Evolutionary conservation across 345 rosid species (phyloP).

Genomic region (Barbarea vulgaris): DNA sequence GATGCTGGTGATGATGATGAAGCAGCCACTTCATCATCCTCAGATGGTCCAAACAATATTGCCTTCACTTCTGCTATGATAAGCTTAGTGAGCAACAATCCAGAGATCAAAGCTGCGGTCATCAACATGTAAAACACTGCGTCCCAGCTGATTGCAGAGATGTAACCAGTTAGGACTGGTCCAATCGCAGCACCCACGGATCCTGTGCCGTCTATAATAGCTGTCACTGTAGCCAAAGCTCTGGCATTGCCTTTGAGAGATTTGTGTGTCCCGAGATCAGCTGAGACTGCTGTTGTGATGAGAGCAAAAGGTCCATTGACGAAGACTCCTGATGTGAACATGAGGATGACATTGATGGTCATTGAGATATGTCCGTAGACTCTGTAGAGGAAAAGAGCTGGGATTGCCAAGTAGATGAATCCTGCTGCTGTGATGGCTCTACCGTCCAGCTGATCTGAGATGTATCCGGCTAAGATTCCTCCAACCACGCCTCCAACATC

Average conservation of each 20-base stretch:
- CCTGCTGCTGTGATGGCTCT: conserved; percentile 93
- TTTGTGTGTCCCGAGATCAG: conserved; percentile 93
- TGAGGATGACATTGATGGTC: conserved; percentile 58
- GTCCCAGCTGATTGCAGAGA: conserved; percentile 82
- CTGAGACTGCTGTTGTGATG: conserved; percentile 96
- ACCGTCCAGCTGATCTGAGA: conserved; percentile 77
- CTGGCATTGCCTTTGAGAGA: conserved; percentile 85
- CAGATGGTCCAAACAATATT: conserved; percentile 50
- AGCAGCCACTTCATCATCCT: conserved; percentile 11
- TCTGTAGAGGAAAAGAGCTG: conserved; percentile 83
- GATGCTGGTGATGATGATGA: conserved; percentile 24
- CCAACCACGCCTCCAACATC: conserved; percentile 98
- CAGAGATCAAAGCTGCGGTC: conserved; percentile 83
- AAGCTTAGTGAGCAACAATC: conserved; percentile 77
- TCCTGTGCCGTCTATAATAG: conserved; percentile 97
- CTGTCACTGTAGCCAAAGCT: conserved; percentile 94
- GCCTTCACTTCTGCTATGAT: conserved; percentile 68
- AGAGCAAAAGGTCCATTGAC: conserved; percentile 94
- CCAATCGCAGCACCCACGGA: conserved; percentile 96
- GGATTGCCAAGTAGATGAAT: conserved; percentile 89
- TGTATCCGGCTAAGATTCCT: conserved; percentile 85
- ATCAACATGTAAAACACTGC: conserved; percentile 91
- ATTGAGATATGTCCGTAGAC: conserved; percentile 76
- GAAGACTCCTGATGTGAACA: conserved; percentile 80
- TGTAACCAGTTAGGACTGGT: conserved; percentile 86